Evolutionary conservation across 306 rosid genomes (phyloP), one percentile per base, ranked within the genome.

Genomic region (Prunus fruticosa): DNA sequence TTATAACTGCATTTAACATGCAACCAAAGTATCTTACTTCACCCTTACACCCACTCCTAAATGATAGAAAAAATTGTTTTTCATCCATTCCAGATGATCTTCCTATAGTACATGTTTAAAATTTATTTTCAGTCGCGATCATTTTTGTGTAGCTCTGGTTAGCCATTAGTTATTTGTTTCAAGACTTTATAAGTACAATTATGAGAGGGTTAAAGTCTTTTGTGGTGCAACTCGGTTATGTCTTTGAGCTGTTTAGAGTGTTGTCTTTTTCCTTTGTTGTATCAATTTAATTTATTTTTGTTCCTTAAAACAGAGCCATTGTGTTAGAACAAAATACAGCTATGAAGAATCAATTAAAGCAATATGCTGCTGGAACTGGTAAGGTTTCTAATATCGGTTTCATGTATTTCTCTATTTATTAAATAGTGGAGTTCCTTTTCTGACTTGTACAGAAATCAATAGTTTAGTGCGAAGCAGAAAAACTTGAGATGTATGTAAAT

Each of bases 281-380:
- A 22, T 65, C 32, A 56, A 68, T 69, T 73, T 79, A 61, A 77
- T 76, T 72, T 79, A 32, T 71, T 73, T 65, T 63, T 76, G 60
- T 80, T 87, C 38, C 78, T 76, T 80, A 79, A 53, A 11, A 72
- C 96, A 95, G 98, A 84, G 85, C 99, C 78, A 91, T 92, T 82
- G 91, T 96, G 78, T 78, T 96, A 79, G 99, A 96, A 68, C 93
- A 82, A 81, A 92, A 88, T 80, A 97, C 96, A 8, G 78, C 97
- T 50, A 84, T 71, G 91, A 88, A 88, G 87, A 89, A 82, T 81
- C 97, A 92, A 70, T 60, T 79, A 74, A 87, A 91, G 87, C 87
- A 82, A 77, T 60, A 89, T 63, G 90, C 84, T 78, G 96, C 97
- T 84, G 92, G 83, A 77, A 89, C 90, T 80, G 81, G 99, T 92